phyloP scores from a whole-genome alignment of 2,329 filamentous ascomycete genomes.

The Aspergillus sp. region DNA sequence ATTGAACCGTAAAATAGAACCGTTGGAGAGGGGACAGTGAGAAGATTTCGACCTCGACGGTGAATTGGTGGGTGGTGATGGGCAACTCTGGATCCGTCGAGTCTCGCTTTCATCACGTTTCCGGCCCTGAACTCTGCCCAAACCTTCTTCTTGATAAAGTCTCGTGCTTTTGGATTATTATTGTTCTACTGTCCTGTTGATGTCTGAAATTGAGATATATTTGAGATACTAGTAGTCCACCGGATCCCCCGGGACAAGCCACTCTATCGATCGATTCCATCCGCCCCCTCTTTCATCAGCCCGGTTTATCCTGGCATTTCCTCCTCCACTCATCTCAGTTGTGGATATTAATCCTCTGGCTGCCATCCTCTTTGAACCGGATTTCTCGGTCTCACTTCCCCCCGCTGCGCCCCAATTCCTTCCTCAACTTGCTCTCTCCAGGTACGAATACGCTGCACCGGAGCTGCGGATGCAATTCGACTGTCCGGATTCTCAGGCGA shows the following conservation, averaged over 20 bases:
- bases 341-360: neutral
- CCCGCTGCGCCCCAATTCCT: neutral
- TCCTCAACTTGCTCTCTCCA: neutral
- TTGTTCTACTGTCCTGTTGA: neutral
- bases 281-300: neutral
- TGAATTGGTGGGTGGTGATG: too few relatives aligned
- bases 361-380: neutral
- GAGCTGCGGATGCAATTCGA: neutral
- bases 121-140: neutral
- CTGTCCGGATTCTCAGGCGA: neutral
- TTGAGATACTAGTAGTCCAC: neutral
- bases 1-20: too few relatives aligned
- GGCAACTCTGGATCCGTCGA: neutral
- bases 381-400: constrained; percentile 3
- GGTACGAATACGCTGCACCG: constrained; percentile 2
- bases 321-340: constrained; percentile 1
- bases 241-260: constrained; percentile 4
- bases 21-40: too few relatives aligned
- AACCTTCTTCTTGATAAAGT: neutral
- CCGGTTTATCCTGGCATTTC: neutral
- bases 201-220: neutral
- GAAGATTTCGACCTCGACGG: too few relatives aligned
- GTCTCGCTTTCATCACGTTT: neutral
- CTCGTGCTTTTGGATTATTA: neutral
- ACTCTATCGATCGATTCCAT: neutral